Evolutionary conservation across 164 flowering plant species (phyloP).

Genomic region (Dillenia suffruticosa): DNA sequence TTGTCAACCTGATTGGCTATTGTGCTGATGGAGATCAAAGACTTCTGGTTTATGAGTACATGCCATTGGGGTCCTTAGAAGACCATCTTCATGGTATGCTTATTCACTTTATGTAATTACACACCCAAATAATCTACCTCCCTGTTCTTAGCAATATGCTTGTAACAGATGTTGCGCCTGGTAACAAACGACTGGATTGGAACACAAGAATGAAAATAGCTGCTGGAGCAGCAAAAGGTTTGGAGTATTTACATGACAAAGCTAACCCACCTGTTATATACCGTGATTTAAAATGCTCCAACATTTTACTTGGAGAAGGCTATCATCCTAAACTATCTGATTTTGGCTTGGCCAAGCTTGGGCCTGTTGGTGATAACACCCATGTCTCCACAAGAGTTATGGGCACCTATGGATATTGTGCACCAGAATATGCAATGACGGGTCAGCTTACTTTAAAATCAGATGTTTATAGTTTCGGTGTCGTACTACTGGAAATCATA

Average conservation of each 20-base stretch:
- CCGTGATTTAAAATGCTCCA: constrained; percentile 89
- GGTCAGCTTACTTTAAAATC: constrained; percentile 84
- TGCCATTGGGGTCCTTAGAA: constrained; percentile 86
- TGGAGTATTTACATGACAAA: constrained; percentile 72
- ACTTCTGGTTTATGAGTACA: constrained; percentile 80
- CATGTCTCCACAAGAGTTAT: constrained; percentile 89
- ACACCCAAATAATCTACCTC: background rate
- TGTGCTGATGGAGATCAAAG: constrained; percentile 83
- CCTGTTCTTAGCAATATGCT: background rate
- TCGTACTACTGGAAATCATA: constrained; percentile 76
- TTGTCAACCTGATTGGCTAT: constrained; percentile 76
- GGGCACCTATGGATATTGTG: constrained; percentile 94
- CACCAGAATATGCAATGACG: constrained; percentile 92
- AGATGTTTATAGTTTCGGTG: constrained; percentile 88
- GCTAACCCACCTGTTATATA: constrained; percentile 81
- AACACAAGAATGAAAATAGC: constrained; percentile 79
- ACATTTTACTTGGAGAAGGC: constrained; percentile 76
- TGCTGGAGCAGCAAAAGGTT: constrained; percentile 79
- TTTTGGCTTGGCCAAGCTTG: constrained; percentile 90
- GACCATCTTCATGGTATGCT: constrained; percentile 70
- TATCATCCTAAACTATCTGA: constrained; percentile 78
- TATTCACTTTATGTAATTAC: background rate
- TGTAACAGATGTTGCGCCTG: constrained; percentile 42
- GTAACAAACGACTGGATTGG: constrained; percentile 64
- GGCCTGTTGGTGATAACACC: constrained; percentile 75